These are phyloP conservation scores for Mycosphaerella arachidis DNA, from an alignment of 2,329 filamentous ascomycete genomes.

Conservation along the genomic window DNA sequence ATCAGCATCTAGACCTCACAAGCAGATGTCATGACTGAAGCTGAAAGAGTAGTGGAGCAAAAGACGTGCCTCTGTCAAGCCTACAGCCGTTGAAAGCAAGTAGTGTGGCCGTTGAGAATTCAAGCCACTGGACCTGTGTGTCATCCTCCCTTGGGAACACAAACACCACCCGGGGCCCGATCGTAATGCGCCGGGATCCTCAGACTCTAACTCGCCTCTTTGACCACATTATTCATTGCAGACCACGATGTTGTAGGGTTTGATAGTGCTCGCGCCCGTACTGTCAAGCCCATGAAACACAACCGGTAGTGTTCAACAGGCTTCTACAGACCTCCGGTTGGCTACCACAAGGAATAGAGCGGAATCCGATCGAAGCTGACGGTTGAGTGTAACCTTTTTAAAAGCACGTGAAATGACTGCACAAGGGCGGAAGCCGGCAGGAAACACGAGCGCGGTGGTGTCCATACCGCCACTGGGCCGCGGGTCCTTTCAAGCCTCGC, in stretches of 20 bases:
- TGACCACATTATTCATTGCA: too few relatives aligned
- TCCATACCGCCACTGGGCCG: background rate
- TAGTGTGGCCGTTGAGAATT: background rate
- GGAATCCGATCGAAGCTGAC: too few relatives aligned
- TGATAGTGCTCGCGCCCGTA: too few relatives aligned
- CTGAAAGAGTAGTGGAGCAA: background rate
- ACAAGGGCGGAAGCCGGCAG: background rate
- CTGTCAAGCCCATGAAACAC: too few relatives aligned
- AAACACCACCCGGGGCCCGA: too few relatives aligned
- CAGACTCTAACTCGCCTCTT: too few relatives aligned
- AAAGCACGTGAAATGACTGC: background rate
- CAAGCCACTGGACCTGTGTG: background rate
- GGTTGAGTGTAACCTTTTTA: background rate
- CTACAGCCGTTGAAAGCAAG: background rate
- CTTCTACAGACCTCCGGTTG: too few relatives aligned
- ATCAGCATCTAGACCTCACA: background rate
- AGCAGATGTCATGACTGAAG: background rate
- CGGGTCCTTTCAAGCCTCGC: background rate
- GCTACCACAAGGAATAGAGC: too few relatives aligned
- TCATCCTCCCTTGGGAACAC: background rate
- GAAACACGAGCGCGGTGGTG: background rate
- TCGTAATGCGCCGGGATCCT: too few relatives aligned
- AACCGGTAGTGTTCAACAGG: too few relatives aligned
- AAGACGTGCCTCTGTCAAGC: background rate
- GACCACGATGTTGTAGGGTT: too few relatives aligned